These are phyloP conservation scores for Oxyria digyna DNA, from an alignment of 148 eudicot genomes.

Conservation along the genomic window DNA sequence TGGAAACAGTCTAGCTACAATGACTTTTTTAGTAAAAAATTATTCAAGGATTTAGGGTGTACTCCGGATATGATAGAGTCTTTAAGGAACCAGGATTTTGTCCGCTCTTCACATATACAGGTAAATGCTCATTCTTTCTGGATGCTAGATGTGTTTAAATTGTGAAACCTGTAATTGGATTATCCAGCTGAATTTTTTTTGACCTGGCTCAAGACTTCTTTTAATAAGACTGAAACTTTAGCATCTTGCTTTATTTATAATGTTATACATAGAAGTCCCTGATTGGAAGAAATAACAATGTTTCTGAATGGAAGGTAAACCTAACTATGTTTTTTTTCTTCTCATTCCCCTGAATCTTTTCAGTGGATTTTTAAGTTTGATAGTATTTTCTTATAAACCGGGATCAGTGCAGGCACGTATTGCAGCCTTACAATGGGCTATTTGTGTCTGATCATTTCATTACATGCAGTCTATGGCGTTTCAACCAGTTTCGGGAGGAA, in stretches of 20 bases:
- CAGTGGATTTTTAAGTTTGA: neutral
- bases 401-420: neutral
- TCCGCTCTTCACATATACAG: slow-evolving; percentile 80
- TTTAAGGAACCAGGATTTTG: slow-evolving; percentile 39
- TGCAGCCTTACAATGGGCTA: slow-evolving; percentile 1
- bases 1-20: slow-evolving; percentile 27
- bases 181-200: neutral
- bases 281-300: neutral
- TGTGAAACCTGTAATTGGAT: neutral
- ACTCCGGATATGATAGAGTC: slow-evolving; percentile 49
- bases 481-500: slow-evolving; percentile 40
- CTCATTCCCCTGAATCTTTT: neutral
- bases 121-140: slow-evolving; percentile 17
- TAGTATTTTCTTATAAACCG: neutral
- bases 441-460: slow-evolving; percentile 5
- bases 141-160: slow-evolving; percentile 1
- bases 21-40: slow-evolving; percentile 64
- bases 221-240: neutral
- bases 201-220: neutral
- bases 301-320: neutral
- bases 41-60: slow-evolving; percentile 61
- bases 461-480: slow-evolving; percentile 73
- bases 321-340: neutral
- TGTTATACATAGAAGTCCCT: too few relatives aligned
- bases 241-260: neutral